Percentiles rank a stretch among this genome's conserved stretches.
Evolutionary conservation across 2,329 filamentous ascomycete species (phyloP).

Genomic region (Fusarium concolor): DNA sequence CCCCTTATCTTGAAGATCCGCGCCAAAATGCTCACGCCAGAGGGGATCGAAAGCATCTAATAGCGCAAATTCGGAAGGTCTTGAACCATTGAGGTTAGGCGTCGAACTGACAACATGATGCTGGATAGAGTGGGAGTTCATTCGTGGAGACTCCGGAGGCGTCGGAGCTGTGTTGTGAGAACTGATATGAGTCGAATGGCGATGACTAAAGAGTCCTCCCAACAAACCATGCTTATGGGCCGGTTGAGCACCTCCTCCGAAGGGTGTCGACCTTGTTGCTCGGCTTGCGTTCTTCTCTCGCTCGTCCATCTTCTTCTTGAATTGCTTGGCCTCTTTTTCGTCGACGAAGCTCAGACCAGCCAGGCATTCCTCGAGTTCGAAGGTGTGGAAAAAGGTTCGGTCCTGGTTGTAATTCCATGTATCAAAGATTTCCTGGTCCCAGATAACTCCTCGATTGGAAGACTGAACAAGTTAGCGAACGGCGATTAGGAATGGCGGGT

Average conservation of each 20-base stretch:
- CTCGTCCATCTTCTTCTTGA: slow-evolving; percentile 97
- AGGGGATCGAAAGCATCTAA: slow-evolving; percentile 73
- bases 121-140: slow-evolving; percentile 53
- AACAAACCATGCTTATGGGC: slow-evolving; percentile 61
- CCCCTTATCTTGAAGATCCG: slow-evolving; percentile 71
- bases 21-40: slow-evolving; percentile 74
- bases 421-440: slow-evolving; percentile 98
- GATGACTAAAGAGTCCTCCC: slow-evolving; percentile 72
- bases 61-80: slow-evolving; percentile 64
- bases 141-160: slow-evolving; percentile 67
- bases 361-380: slow-evolving; percentile 92
- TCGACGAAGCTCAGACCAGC: slow-evolving; percentile 93
- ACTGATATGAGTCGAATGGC: slow-evolving; percentile 62
- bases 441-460: slow-evolving; percentile 85
- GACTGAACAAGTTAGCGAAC: slow-evolving; percentile 62
- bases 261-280: slow-evolving; percentile 82
- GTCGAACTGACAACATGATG: slow-evolving; percentile 56
- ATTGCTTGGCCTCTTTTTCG: slow-evolving; percentile 96
- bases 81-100: slow-evolving; percentile 60
- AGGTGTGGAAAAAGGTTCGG: slow-evolving; percentile 96
- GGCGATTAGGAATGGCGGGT: slow-evolving; percentile 14
- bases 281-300: slow-evolving; percentile 96
- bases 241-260: slow-evolving; percentile 64
- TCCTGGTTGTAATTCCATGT: slow-evolving; percentile 96
- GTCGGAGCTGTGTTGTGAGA: slow-evolving; percentile 66